phyloP scores from a whole-genome alignment of 2,329 filamentous ascomycete species.

The Drechslera avenae region DNA sequence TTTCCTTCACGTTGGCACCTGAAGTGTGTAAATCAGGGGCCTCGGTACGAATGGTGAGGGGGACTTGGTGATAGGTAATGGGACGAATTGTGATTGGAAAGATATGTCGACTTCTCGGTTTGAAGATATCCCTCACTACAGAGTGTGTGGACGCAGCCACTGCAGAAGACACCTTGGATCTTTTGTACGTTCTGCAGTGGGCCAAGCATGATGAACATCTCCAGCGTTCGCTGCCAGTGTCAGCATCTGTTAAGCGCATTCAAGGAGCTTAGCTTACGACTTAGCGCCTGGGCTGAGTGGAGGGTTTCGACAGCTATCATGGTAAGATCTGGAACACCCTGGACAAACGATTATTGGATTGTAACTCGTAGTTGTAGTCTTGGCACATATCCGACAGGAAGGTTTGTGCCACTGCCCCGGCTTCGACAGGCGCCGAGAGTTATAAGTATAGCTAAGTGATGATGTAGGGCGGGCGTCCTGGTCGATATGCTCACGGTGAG shows the following conservation, averaged over 20 bases:
- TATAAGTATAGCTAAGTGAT: not conserved
- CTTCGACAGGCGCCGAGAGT: slow-evolving; percentile 19
- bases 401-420: slow-evolving; percentile 10
- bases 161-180: not conserved
- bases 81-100: not conserved
- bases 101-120: not conserved
- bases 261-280: slow-evolving; percentile 9
- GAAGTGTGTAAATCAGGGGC: not conserved
- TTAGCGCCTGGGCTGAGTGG: slow-evolving; percentile 11
- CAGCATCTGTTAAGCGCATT: slow-evolving; percentile 1
- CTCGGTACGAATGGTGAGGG: not conserved
- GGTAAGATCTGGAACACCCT: slow-evolving; percentile 43
- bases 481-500: not conserved
- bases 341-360: slow-evolving; percentile 41
- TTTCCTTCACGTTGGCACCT: not conserved
- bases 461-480: not conserved
- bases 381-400: slow-evolving; percentile 41
- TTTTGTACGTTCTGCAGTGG: not conserved
- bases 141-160: not conserved
- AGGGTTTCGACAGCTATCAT: slow-evolving; percentile 44
- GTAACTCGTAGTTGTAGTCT: slow-evolving; percentile 22
- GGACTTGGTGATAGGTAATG: not conserved
- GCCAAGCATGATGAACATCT: slow-evolving; percentile 21
- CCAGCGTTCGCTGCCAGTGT: slow-evolving; percentile 17
- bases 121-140: slow-evolving; percentile 4